These are phyloP conservation scores for Rhododendron griersonianum DNA, from an alignment of 148 eudicot species.

Conservation along the genomic window DNA sequence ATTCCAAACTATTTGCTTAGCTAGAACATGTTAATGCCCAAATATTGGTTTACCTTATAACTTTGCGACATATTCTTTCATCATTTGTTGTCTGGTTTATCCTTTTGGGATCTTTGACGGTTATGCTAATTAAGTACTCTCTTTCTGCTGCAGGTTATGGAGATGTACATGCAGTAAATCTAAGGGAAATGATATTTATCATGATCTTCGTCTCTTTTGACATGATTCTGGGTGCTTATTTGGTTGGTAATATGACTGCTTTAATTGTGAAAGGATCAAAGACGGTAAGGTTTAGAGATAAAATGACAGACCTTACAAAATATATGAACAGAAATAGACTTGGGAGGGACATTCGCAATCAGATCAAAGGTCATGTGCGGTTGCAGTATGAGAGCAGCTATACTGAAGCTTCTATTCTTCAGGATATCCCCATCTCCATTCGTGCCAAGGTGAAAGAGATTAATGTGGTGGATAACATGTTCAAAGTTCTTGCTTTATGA, in stretches of 20 bases:
- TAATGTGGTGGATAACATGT: background rate
- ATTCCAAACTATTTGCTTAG: too few species aligned
- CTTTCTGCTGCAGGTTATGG: slow-evolving; percentile 53
- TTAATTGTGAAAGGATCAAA: slow-evolving; percentile 72
- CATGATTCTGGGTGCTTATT: slow-evolving; percentile 73
- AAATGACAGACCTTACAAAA: slow-evolving; percentile 64
- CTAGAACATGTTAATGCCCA: background rate
- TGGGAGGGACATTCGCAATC: slow-evolving; percentile 54
- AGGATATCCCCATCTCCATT: slow-evolving; percentile 65
- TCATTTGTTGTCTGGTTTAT: background rate
- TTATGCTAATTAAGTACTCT: background rate
- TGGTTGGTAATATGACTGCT: slow-evolving; percentile 77
- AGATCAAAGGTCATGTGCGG: slow-evolving; percentile 66
- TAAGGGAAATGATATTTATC: slow-evolving; percentile 72
- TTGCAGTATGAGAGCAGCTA: slow-evolving; percentile 74
- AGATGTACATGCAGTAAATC: slow-evolving; percentile 71
- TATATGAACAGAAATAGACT: slow-evolving; percentile 69
- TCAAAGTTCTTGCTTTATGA: background rate
- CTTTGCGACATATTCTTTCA: background rate
- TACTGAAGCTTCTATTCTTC: slow-evolving; percentile 55
- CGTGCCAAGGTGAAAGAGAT: slow-evolving; percentile 56
- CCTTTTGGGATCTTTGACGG: background rate
- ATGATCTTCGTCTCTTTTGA: slow-evolving; percentile 78
- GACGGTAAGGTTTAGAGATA: slow-evolving; percentile 65
- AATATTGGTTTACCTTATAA: background rate